Evolutionary conservation across 2,329 filamentous ascomycete genomes (phyloP).

Genomic region (Clonostachys byssicola): DNA sequence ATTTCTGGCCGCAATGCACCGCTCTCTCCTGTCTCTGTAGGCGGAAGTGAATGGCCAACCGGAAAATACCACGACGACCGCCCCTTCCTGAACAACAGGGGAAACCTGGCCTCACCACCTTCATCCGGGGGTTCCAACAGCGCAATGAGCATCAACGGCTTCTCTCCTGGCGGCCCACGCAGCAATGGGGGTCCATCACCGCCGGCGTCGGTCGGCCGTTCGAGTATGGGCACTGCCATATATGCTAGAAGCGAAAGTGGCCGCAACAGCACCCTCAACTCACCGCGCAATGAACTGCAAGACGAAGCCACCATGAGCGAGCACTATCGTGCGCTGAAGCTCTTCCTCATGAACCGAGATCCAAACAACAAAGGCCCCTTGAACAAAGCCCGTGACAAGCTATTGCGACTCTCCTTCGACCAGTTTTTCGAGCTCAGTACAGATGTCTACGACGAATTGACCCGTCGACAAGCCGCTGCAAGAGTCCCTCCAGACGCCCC

Average conservation of each 20-base stretch:
- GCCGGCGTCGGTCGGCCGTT: constrained; percentile 81
- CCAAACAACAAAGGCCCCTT: constrained; percentile 70
- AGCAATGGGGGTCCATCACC: constrained; percentile 70
- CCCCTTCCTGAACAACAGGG: constrained; percentile 48
- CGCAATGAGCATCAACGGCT: constrained; percentile 56
- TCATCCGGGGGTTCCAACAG: constrained; percentile 60
- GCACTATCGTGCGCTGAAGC: constrained; percentile 77
- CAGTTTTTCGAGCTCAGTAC: constrained; percentile 98
- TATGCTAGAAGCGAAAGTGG: constrained; percentile 66
- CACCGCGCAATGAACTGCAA: constrained; percentile 48
- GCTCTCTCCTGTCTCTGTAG: constrained; percentile 77
- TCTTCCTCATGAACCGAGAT: constrained; percentile 73
- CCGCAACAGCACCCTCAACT: constrained; percentile 34
- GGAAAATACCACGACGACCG: constrained; percentile 59
- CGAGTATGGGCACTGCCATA: constrained; percentile 72
- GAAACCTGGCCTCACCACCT: constrained; percentile 64
- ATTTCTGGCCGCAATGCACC: constrained; percentile 61
- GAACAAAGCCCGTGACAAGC: constrained; percentile 91
- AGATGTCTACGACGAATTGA: constrained; percentile 92
- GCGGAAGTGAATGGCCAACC: constrained; percentile 79
- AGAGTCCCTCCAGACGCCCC: constrained; percentile 48
- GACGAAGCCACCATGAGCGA: constrained; percentile 63
- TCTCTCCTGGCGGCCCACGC: constrained; percentile 46
- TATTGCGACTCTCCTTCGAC: constrained; percentile 81
- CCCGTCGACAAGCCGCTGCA: constrained; percentile 73